phyloP scores from a whole-genome alignment of 2,329 filamentous ascomycete species.

The Pyrenochaeta sp. region DNA sequence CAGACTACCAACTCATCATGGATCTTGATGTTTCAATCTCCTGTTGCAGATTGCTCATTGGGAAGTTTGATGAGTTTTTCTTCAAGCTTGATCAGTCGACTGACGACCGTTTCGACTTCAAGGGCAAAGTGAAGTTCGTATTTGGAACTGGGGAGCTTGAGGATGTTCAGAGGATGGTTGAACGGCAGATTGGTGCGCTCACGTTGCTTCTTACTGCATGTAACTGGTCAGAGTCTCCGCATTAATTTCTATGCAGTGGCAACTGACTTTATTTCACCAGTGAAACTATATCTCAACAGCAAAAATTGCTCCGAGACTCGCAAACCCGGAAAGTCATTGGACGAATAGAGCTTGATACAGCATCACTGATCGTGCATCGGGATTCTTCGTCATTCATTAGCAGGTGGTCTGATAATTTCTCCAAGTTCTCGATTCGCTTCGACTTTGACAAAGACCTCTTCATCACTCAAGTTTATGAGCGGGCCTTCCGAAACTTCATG shows the following conservation, averaged over 20 bases:
- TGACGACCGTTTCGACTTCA: slow-evolving; percentile 3
- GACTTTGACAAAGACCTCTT: slow-evolving; percentile 19
- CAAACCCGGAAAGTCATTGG: slow-evolving; percentile 6
- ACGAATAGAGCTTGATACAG: slow-evolving; percentile 9
- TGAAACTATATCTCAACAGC: too few relatives aligned
- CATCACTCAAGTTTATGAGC: slow-evolving; percentile 9
- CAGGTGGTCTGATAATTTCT: slow-evolving; percentile 13
- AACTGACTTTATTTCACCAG: too few relatives aligned
- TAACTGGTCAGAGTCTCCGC: slow-evolving; percentile 16
- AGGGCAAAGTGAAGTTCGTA: slow-evolving; percentile 12
- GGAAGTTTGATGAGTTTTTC: slow-evolving; percentile 13
- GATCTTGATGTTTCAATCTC: slow-evolving; percentile 20
- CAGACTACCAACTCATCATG: slow-evolving; percentile 22
- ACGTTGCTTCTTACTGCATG: slow-evolving; percentile 24
- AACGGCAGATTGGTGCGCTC: slow-evolving; percentile 16
- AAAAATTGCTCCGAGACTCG: slow-evolving; percentile 8
- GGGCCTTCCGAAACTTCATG: slow-evolving; percentile 6
- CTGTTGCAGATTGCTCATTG: slow-evolving; percentile 17
- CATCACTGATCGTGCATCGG: slow-evolving; percentile 11
- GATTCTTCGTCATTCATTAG: slow-evolving; percentile 12
- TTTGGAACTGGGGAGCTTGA: slow-evolving; percentile 10
- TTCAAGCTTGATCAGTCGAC: slow-evolving; percentile 2
- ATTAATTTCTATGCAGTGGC: too few relatives aligned
- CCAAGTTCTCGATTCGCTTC: slow-evolving; percentile 18
- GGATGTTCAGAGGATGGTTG: slow-evolving; percentile 19